Evolutionary conservation across 768 basidiomycete species (phyloP).

Genomic region (Gymnopilus junonius): DNA sequence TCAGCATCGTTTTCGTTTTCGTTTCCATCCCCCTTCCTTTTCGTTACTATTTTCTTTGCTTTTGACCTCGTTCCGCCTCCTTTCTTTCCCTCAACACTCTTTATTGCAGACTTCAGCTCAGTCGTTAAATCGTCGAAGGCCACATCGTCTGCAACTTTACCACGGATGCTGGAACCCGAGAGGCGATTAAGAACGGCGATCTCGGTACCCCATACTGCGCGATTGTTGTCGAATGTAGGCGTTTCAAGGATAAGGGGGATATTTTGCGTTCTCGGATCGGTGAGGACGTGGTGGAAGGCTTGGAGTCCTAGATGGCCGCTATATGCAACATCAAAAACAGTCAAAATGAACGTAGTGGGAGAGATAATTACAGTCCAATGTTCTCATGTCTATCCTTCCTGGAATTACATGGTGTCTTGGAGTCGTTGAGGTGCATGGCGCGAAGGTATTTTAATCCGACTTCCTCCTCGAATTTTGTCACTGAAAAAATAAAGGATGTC

Average conservation of each 20-base stretch:
- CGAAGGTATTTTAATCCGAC: conserved; percentile 76
- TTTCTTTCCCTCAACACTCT: conserved; percentile 15
- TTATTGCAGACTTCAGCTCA: conserved; percentile 22
- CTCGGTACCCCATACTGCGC: conserved; percentile 76
- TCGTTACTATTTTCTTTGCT: conserved; percentile 6
- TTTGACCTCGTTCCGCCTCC: conserved; percentile 1
- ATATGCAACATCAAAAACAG: not conserved
- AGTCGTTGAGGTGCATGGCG: conserved; percentile 89
- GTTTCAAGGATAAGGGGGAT: conserved; percentile 88
- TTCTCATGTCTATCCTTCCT: conserved; percentile 85
- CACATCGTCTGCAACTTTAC: not conserved
- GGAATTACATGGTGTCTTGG: conserved; percentile 64
- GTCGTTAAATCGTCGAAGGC: conserved; percentile 8
- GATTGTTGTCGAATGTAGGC: conserved; percentile 62
- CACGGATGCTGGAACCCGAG: conserved; percentile 20
- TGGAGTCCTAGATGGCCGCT: conserved; percentile 72
- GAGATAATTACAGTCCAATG: conserved; percentile 69
- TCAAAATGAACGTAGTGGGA: not conserved
- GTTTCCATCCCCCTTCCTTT: conserved; percentile 21
- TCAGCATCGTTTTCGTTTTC: conserved; percentile 9
- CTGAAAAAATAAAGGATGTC: conserved; percentile 32
- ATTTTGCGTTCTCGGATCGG: conserved; percentile 65
- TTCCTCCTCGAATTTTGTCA: conserved; percentile 65
- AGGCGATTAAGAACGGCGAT: conserved; percentile 62
- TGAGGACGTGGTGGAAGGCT: conserved; percentile 68